phyloP scores from a whole-genome alignment of 805 yeast genomes.

The Ogataea pignaliae region DNA sequence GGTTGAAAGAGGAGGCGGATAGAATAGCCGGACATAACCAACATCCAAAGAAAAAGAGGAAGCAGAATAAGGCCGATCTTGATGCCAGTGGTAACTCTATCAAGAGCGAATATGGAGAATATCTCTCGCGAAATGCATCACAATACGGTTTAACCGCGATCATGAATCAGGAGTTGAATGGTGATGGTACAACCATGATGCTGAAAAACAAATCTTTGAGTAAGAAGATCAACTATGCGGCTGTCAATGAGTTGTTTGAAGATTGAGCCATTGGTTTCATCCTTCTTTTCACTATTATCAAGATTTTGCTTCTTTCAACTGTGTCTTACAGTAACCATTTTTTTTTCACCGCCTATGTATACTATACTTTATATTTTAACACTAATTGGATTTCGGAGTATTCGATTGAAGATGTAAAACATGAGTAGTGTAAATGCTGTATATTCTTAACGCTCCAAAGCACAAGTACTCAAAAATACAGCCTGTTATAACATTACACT shows the following conservation, averaged over 20 bases:
- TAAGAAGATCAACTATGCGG: constrained; percentile 85
- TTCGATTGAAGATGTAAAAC: too few species aligned
- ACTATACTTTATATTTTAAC: too few species aligned
- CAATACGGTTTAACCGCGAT: constrained; percentile 36
- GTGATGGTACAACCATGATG: constrained; percentile 72
- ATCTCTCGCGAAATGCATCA: constrained; percentile 18
- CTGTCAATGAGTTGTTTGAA: constrained; percentile 53
- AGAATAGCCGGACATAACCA: constrained; percentile 71
- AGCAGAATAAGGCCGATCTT: constrained; percentile 31
- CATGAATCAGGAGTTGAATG: constrained; percentile 42
- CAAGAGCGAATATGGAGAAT: constrained; percentile 24
- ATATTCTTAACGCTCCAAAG: too few species aligned
- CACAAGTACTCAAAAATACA: too few species aligned
- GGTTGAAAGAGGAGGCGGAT: constrained; percentile 83
- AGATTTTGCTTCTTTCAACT: too few species aligned
- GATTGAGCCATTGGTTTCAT: constrained; percentile 8
- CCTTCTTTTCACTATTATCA: background rate
- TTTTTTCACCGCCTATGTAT: too few species aligned
- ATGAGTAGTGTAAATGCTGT: too few species aligned
- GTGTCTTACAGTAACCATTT: too few species aligned
- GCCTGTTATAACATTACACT: too few species aligned
- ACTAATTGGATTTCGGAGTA: too few species aligned
- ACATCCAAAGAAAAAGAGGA: constrained; percentile 46
- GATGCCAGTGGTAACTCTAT: constrained; percentile 28
- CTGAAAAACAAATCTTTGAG: constrained; percentile 72